Evolutionary conservation across 1,139 yeast species (phyloP), one percentile per base, ranked within the genome.

Genomic region (Diutina ranongensis): DNA sequence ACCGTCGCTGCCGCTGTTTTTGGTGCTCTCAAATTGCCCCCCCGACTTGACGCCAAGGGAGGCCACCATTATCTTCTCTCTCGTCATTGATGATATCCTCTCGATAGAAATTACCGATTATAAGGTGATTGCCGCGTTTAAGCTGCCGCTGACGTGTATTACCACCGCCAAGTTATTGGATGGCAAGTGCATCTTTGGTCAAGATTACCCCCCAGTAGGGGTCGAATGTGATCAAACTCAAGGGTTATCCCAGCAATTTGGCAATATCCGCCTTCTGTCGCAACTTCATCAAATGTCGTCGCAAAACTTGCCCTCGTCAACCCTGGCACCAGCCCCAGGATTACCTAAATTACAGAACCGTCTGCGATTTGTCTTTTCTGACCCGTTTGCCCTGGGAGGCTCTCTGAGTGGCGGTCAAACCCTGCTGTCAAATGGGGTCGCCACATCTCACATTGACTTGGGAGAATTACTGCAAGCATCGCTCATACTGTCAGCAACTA

Each of bases 11-110:
- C 42, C 42, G 42, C 42, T 22, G 42, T 25, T 38, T 10, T 25
- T 38, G 20, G 42, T 38, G 44, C 41, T 52, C 34, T 16, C 49
- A 49, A 82, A 83, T 56, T 61, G 87, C 20, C 97, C 97, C 1
- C 58, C 68, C 9, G 95, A 88, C 59, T 65, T 88, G 42, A 64
- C 89, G 3, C 60, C 72, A 31, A 77, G 96, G 57, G 97, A 89
- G 61, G 83, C 92, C 18, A 71, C 78, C 40, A 69, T 85, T 33
- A 71, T 89, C 31, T 89, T 89, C 59, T 76, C 96, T 7, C 71
- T 89, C 53, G 94, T 94, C 18, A 70, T 74, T 48, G 95, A 86
- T 54, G 86, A 83, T 53, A 59, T 80, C 33, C 62, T 62, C 28
- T 61, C 68, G 52, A 72, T 84, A 46, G 95, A 85, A 53, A 61